Conservation (phyloP, 2,329 filamentous ascomycete genomes). For the Rutstroemia sp. region DNA sequence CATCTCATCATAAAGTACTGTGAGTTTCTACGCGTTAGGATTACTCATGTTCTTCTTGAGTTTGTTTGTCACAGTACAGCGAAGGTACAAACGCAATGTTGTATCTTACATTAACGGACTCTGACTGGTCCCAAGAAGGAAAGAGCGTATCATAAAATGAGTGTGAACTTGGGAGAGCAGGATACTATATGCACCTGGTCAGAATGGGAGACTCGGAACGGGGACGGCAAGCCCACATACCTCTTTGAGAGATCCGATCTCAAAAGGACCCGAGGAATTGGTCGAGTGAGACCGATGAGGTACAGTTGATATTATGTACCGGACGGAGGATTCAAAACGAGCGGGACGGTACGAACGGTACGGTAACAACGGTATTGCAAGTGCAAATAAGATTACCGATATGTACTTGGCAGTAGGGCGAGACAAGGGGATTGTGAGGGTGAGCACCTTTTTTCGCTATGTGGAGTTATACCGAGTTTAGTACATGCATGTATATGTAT, state of each 20-base stretch:
- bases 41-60: neutral
- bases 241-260: neutral
- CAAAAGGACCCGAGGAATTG: neutral
- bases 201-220: neutral
- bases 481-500: too few relatives aligned
- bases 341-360: neutral
- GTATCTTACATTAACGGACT: neutral
- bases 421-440: too few relatives aligned
- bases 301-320: neutral
- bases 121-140: neutral
- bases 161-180: too few relatives aligned
- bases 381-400: neutral
- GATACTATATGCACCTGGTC: too few relatives aligned
- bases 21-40: neutral
- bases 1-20: neutral
- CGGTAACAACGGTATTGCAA: neutral
- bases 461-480: too few relatives aligned
- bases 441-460: too few relatives aligned
- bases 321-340: neutral
- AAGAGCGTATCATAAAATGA: neutral
- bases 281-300: neutral
- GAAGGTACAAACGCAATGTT: too few relatives aligned
- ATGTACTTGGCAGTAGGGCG: neutral
- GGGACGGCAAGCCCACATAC: neutral
- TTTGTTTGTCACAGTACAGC: too few relatives aligned